Percentiles rank a stretch among this genome's conserved stretches.
phyloP scores from a whole-genome alignment of 1,284 basidiomycete species.

The Apiotrichum veenhuisii region DNA sequence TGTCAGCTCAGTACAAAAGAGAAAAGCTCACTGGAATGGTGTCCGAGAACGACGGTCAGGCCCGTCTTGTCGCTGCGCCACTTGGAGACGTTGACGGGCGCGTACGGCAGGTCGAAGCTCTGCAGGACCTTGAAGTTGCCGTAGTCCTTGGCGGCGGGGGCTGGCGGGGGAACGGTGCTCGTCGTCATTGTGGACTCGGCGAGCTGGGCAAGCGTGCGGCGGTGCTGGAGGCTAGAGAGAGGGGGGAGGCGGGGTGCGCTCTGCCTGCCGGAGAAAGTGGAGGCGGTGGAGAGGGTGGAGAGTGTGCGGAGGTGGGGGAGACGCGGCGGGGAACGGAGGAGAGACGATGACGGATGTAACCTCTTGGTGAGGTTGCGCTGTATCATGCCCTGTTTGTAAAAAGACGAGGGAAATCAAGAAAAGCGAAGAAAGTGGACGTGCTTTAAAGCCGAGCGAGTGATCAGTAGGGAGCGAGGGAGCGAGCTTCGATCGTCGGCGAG shows the following conservation, averaged over 20 bases:
- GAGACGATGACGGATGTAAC: neutral
- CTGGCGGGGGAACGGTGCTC: neutral
- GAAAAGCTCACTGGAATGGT: slow-evolving; percentile 65
- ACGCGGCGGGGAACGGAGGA: neutral
- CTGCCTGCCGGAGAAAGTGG: neutral
- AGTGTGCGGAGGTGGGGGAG: neutral
- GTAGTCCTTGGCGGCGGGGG: slow-evolving; percentile 20
- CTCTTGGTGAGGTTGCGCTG: slow-evolving; percentile 6
- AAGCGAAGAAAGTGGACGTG: too few species aligned
- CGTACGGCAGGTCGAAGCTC: slow-evolving; percentile 44
- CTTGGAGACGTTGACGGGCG: slow-evolving; percentile 46
- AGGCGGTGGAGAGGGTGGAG: neutral
- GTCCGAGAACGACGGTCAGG: slow-evolving; percentile 53
- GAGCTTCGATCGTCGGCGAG: too few species aligned
- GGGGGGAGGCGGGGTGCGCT: neutral
- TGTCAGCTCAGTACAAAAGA: neutral
- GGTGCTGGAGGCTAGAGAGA: neutral
- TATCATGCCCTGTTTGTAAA: neutral
- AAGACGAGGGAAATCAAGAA: too few species aligned
- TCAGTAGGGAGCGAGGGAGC: too few species aligned
- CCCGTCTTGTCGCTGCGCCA: slow-evolving; percentile 50
- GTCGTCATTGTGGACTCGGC: neutral
- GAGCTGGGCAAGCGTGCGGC: slow-evolving; percentile 1
- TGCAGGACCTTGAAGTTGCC: slow-evolving; percentile 46
- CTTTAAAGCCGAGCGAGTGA: too few species aligned